Conservation (phyloP, 2,329 filamentous ascomycete genomes). For the Ceratocystis albifundus region DNA sequence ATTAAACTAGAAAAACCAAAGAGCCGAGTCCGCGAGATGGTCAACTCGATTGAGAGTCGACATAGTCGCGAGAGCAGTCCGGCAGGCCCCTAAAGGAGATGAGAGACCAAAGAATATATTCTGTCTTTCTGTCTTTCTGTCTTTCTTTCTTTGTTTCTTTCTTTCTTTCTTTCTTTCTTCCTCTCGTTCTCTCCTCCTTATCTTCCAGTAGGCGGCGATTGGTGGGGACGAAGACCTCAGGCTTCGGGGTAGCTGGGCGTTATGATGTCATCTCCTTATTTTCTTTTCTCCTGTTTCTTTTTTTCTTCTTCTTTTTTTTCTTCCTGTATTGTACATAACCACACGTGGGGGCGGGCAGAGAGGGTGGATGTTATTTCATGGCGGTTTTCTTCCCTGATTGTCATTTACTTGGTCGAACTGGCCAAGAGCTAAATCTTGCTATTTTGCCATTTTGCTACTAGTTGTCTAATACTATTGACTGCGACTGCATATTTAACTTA, state of each 20-base stretch:
- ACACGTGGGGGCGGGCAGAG: neutral
- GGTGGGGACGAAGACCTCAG: neutral
- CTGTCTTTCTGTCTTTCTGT: no score
- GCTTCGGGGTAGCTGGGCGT: slow-evolving; percentile 3
- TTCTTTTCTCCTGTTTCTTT: slow-evolving; percentile 13
- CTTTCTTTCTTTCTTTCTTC: no score
- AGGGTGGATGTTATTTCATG: neutral
- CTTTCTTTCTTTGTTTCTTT: no score
- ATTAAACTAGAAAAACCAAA: slow-evolving; percentile 35
- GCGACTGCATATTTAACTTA: neutral
- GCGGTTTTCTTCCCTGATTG: neutral
- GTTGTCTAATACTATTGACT: neutral
- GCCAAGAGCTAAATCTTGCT: slow-evolving; percentile 2
- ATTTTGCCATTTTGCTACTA: slow-evolving; percentile 1
- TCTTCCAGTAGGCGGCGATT: neutral
- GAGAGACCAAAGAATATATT: neutral
- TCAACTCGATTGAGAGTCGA: slow-evolving; percentile 42
- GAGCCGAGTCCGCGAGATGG: slow-evolving; percentile 44
- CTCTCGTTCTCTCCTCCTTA: neutral
- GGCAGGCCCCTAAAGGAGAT: slow-evolving; percentile 19
- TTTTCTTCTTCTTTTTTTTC: neutral
- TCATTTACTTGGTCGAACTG: neutral
- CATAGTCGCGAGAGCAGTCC: slow-evolving; percentile 35
- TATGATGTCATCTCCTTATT: slow-evolving; percentile 6
- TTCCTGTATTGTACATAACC: slow-evolving; percentile 15